phyloP scores from a whole-genome alignment of 2,329 filamentous ascomycete species.

The Thielaviopsis euricoi region DNA sequence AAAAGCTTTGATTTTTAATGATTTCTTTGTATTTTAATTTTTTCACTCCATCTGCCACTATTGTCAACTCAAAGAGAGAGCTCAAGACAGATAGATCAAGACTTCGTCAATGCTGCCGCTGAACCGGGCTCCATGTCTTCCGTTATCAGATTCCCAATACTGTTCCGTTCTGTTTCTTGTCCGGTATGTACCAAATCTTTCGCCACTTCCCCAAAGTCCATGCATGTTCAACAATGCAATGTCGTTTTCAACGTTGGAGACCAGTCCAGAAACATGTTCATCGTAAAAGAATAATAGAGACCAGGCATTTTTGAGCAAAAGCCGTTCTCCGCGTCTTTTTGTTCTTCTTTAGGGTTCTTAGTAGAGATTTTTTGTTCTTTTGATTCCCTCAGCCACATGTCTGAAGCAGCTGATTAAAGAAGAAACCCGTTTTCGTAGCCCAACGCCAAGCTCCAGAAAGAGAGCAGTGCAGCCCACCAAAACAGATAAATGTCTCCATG shows the following conservation, averaged over 20 bases:
- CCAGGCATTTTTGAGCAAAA: constrained; percentile 8
- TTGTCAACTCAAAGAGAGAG: not conserved
- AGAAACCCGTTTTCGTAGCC: constrained; percentile 12
- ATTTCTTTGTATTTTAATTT: not conserved
- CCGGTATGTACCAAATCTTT: not conserved
- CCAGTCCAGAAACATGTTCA: constrained; percentile 13
- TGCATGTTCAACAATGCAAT: not conserved
- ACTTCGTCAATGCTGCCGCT: not conserved
- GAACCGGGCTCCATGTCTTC: not conserved
- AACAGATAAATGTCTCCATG: constrained; percentile 9
- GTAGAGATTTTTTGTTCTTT: constrained; percentile 12
- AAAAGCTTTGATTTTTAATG: not conserved
- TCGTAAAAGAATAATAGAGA: constrained; percentile 13
- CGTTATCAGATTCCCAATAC: not conserved
- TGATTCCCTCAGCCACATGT: constrained; percentile 13
- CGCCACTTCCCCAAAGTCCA: not conserved
- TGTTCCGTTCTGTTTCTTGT: not conserved
- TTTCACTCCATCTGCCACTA: not conserved
- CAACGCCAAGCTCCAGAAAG: constrained; percentile 10
- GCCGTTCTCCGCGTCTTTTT: constrained; percentile 13
- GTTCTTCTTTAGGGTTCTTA: constrained; percentile 13
- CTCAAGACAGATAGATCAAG: not conserved
- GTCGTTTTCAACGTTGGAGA: constrained; percentile 6
- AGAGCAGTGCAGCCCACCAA: constrained; percentile 11
- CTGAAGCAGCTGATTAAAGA: constrained; percentile 12